These are phyloP conservation scores for Backusella tuberculispora DNA, from an alignment of 192 early-diverging fungal species.

Conservation along the genomic window DNA sequence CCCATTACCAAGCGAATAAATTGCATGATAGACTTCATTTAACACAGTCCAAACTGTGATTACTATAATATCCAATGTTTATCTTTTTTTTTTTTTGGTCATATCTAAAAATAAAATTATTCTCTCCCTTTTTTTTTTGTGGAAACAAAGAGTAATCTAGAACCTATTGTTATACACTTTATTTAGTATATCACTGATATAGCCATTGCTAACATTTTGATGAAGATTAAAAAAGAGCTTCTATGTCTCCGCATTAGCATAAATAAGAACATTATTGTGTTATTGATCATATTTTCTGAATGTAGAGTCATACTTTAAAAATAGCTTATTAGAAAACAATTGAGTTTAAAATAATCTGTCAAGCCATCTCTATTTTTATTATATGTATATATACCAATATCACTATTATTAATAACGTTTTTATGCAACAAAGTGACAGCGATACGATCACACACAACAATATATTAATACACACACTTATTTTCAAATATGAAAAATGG, in stretches of 20 bases:
- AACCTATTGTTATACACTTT: not conserved
- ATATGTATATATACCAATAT: too few species aligned
- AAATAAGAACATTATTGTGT: not conserved
- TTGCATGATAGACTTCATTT: not conserved
- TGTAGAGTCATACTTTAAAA: not conserved
- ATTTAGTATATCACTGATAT: not conserved
- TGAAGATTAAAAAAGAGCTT: not conserved
- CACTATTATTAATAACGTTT: too few species aligned
- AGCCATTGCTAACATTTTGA: not conserved
- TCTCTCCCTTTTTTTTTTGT: not conserved
- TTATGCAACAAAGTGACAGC: not conserved
- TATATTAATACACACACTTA: not conserved
- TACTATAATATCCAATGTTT: not conserved
- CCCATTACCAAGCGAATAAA: not conserved
- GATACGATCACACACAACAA: not conserved
- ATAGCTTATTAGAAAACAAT: not conserved
- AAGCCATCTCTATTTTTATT: not conserved
- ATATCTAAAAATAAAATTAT: not conserved
- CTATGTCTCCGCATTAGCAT: not conserved
- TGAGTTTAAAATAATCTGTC: not conserved
- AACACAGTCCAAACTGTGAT: not conserved
- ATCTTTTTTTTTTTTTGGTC: not conserved
- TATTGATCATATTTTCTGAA: not conserved
- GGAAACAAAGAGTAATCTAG: not conserved
- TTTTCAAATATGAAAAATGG: not conserved